Evolutionary conservation across 768 basidiomycete genomes (phyloP).

Genomic region (Amanita jacksonii): DNA sequence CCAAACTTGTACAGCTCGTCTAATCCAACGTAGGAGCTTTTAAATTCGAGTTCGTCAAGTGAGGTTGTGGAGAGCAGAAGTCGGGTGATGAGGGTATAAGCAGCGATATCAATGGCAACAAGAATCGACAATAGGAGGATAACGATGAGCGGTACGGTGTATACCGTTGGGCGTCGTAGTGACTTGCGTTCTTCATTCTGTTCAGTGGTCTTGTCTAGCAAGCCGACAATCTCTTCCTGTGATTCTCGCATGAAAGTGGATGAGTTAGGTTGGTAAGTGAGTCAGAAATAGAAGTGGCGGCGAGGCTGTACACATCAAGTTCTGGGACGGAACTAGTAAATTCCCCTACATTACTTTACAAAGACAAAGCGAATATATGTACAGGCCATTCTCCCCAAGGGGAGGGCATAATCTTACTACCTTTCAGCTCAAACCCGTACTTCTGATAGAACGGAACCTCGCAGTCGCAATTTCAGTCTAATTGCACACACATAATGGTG

Average conservation of each 20-base stretch:
- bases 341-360: too few species aligned
- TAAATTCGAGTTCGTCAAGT: conserved; percentile 1
- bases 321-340: background rate
- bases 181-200: background rate
- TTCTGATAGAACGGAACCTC: conserved; percentile 16
- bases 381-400: conserved; percentile 20
- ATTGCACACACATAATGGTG: background rate
- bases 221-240: background rate
- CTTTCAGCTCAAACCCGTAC: conserved; percentile 14
- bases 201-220: conserved; percentile 1
- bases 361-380: conserved; percentile 16
- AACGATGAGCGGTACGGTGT: conserved; percentile 4
- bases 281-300: background rate
- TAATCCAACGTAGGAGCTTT: conserved; percentile 1
- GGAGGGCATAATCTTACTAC: conserved; percentile 16
- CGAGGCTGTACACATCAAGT: background rate
- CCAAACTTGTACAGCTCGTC: conserved; percentile 1
- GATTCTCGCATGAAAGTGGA: background rate
- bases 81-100: conserved; percentile 14
- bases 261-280: background rate
- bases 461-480: background rate
- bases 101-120: conserved; percentile 16
- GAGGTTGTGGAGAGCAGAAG: conserved; percentile 8
- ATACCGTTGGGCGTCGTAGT: too few species aligned
- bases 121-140: conserved; percentile 12